Conservation (phyloP, 495 filamentous ascomycete genomes). For the Diplogelasinospora grovesii region DNA sequence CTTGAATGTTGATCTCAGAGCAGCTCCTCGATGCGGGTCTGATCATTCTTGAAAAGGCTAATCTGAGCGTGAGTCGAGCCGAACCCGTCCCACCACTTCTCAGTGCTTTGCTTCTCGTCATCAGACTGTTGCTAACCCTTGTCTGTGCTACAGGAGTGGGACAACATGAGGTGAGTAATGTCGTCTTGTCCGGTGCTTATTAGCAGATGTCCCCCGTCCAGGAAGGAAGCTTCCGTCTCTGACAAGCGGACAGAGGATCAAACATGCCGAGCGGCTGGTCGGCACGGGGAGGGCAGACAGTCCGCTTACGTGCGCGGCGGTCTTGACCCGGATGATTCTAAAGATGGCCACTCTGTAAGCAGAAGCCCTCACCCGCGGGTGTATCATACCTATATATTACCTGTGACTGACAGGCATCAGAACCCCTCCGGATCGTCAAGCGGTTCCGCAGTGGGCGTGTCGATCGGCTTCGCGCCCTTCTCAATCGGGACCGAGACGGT, state of each 20-base stretch:
- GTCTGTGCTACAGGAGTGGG: not conserved
- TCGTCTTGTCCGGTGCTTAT: no score
- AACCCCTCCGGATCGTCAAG: constrained; percentile 41
- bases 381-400: no score
- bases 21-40: constrained; percentile 23
- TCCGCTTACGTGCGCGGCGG: constrained; percentile 33
- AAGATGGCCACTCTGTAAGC: no score
- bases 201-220: no score
- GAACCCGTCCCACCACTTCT: no score
- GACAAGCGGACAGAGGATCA: no score
- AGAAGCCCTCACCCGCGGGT: no score
- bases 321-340: constrained; percentile 15
- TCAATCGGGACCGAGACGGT: constrained; percentile 43
- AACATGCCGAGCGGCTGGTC: constrained; percentile 35
- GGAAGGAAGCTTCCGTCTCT: no score
- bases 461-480: constrained; percentile 36
- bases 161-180: not conserved
- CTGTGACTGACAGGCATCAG: no score
- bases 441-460: constrained; percentile 38
- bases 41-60: constrained; percentile 39
- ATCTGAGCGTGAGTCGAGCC: constrained; percentile 19
- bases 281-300: constrained; percentile 32
- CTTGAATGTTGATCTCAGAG: no score
- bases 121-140: no score
- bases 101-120: no score